Evolutionary conservation across 148 eudicot species (phyloP).

Genomic region (Silene uniflora): DNA sequence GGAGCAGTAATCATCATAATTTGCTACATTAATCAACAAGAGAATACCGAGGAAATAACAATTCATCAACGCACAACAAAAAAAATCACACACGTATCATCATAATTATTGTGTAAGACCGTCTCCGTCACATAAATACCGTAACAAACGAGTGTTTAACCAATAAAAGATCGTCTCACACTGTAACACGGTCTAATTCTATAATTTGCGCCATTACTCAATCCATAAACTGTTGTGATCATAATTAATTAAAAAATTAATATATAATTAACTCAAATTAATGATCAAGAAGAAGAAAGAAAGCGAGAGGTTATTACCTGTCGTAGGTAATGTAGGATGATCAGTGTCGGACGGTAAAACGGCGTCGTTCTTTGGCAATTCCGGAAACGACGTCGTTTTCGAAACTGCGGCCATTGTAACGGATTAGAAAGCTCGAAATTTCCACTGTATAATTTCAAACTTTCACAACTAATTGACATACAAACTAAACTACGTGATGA

Average conservation of each 20-base stretch:
- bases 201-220: no score
- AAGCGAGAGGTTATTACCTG: constrained; percentile 4
- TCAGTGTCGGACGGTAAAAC: constrained; percentile 3
- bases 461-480: constrained; percentile 24
- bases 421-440: constrained; percentile 21
- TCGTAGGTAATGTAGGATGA: constrained; percentile 6
- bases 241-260: neutral
- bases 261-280: neutral
- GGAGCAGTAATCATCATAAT: neutral
- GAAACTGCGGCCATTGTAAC: constrained; percentile 37
- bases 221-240: neutral
- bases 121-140: no score
- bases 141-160: no score
- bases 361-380: neutral
- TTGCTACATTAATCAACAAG: neutral
- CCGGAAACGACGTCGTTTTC: constrained; percentile 31
- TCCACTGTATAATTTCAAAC: constrained; percentile 14
- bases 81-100: neutral
- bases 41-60: neutral
- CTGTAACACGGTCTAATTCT: no score
- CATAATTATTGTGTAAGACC: no score
- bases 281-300: neutral
- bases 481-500: neutral
- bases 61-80: neutral
- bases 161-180: no score